These are phyloP conservation scores for Penicillium sp. DNA, from an alignment of 2,329 filamentous ascomycete species.

Conservation along the genomic window DNA sequence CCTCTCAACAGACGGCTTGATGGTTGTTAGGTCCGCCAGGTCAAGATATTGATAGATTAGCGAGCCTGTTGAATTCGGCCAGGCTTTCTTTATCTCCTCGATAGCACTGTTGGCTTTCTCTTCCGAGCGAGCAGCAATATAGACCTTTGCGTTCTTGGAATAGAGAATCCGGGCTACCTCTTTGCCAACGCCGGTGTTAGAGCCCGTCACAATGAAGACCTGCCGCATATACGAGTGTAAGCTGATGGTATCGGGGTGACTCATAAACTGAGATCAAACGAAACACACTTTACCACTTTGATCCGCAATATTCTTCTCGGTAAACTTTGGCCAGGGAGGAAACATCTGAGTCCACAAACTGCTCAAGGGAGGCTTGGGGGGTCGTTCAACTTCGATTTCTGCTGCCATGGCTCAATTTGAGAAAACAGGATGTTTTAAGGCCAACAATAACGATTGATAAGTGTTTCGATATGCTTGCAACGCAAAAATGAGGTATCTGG, in stretches of 20 bases:
- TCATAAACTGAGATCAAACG: no score
- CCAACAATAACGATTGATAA: no score
- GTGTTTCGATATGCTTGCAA: no score
- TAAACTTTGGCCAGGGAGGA: background rate
- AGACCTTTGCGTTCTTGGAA: conserved; percentile 42
- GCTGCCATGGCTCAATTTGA: background rate
- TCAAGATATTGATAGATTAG: background rate
- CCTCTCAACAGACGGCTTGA: background rate
- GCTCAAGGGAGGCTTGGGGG: background rate
- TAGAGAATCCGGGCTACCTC: conserved; percentile 40
- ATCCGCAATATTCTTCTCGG: background rate
- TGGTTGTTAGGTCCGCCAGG: conserved; percentile 4
- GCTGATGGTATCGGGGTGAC: no score
- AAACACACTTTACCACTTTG: conserved; percentile 1
- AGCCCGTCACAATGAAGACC: conserved; percentile 39
- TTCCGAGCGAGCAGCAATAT: conserved; percentile 41
- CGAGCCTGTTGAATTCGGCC: background rate
- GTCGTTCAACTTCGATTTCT: background rate
- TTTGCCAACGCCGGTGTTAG: conserved; percentile 38
- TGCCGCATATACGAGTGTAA: no score
- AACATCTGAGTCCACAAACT: background rate
- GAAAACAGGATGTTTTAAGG: no score
- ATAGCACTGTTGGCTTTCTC: conserved; percentile 39
- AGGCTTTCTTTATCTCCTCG: conserved; percentile 30
- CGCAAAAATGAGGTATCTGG: no score